Conservation (phyloP, 2,329 filamentous ascomycete species). For the Penicillium brevicompactum region DNA sequence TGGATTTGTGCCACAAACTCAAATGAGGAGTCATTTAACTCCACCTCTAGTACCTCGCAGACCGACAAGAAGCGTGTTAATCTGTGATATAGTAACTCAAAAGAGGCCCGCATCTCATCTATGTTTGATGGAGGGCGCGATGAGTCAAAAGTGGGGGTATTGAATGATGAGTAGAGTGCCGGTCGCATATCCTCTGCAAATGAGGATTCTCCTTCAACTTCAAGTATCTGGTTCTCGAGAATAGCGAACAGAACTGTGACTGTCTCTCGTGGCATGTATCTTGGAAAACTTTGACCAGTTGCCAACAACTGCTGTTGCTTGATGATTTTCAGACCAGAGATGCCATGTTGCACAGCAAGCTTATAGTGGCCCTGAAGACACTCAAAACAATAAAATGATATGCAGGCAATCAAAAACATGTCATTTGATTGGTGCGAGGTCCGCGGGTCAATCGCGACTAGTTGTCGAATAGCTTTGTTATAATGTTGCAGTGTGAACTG, state of each 20-base stretch:
- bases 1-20: constrained; percentile 6
- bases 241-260: constrained; percentile 16
- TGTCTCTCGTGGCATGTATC: constrained; percentile 13
- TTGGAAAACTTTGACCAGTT: background rate
- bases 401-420: constrained; percentile 48
- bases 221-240: constrained; percentile 23
- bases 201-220: constrained; percentile 15
- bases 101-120: constrained; percentile 12
- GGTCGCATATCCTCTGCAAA: constrained; percentile 4
- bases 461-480: constrained; percentile 48
- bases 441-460: constrained; percentile 40
- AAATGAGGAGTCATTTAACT: background rate
- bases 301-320: constrained; percentile 12
- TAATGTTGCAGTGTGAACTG: constrained; percentile 51
- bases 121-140: constrained; percentile 3
- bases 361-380: constrained; percentile 55
- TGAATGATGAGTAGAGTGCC: constrained; percentile 1
- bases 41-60: constrained; percentile 4
- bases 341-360: constrained; percentile 44
- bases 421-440: constrained; percentile 33
- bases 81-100: constrained; percentile 20
- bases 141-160: background rate
- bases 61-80: constrained; percentile 9
- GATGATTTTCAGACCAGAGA: constrained; percentile 34
- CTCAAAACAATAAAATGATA: constrained; percentile 58